Evolutionary conservation across 2,329 filamentous ascomycete genomes (phyloP).

Genomic region (Botryotinia calthae): DNA sequence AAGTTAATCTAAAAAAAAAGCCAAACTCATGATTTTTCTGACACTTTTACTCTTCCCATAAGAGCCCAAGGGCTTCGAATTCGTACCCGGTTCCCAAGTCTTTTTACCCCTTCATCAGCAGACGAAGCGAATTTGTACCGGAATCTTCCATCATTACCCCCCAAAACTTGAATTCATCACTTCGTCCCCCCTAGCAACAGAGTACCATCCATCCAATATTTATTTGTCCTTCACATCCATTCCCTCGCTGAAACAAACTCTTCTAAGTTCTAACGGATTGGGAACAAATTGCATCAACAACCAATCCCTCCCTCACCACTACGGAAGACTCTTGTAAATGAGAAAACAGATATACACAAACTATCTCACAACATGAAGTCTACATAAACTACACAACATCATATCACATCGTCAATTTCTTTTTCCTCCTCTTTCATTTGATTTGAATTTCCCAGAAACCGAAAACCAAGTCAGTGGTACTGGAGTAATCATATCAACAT

Average conservation of each 20-base stretch:
- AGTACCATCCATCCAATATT: constrained; percentile 16
- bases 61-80: constrained; percentile 17
- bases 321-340: background rate
- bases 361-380: constrained; percentile 8
- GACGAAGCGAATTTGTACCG: constrained; percentile 9
- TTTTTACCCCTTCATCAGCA: constrained; percentile 19
- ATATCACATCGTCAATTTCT: background rate
- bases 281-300: background rate
- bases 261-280: background rate
- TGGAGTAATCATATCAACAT: background rate
- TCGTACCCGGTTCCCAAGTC: background rate
- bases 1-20: constrained; percentile 1
- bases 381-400: constrained; percentile 17
- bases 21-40: background rate
- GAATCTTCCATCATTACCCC: constrained; percentile 6
- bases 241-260: background rate
- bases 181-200: constrained; percentile 13
- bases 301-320: background rate
- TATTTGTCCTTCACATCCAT: background rate
- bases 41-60: background rate
- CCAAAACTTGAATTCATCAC: background rate
- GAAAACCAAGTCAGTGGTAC: constrained; percentile 19
- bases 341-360: background rate
- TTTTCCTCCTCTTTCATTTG: constrained; percentile 1
- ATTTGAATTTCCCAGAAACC: constrained; percentile 6